Conservation (phyloP, 2,329 filamentous ascomycete species). For the Mollisia scopiformis region DNA sequence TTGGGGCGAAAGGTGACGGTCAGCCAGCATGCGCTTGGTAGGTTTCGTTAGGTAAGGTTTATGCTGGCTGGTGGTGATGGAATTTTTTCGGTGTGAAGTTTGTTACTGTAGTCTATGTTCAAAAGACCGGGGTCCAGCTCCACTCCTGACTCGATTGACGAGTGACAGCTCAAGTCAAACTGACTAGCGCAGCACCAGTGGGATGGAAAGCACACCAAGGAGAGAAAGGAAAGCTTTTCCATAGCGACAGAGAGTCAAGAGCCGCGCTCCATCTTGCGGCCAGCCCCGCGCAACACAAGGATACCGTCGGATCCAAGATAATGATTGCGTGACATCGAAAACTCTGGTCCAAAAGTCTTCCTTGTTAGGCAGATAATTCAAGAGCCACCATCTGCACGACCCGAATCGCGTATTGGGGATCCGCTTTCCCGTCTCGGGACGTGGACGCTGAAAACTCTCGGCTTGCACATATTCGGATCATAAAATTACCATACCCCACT, state of each 20-base stretch:
- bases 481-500: background rate
- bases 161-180: background rate
- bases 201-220: conserved; percentile 1
- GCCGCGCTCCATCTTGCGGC: background rate
- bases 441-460: too few relatives aligned
- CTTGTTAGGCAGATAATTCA: background rate
- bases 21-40: background rate
- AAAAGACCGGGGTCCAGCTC: background rate
- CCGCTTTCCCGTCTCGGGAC: background rate
- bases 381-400: conserved; percentile 1
- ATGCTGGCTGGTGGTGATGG: background rate
- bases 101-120: conserved; percentile 9
- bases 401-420: conserved; percentile 2
- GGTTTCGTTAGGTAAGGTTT: background rate
- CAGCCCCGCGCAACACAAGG: background rate
- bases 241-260: background rate
- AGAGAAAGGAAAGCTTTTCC: conserved; percentile 12
- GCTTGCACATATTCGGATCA: background rate
- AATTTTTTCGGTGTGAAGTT: conserved; percentile 19
- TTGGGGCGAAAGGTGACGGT: background rate
- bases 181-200: background rate
- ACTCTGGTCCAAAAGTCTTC: conserved; percentile 1
- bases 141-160: background rate
- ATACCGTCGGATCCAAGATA: background rate
- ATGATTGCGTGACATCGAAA: conserved; percentile 7